Base-by-base conservation (phyloP, 1,139 yeast species). In the Kodamaea fungicola region DNA sequence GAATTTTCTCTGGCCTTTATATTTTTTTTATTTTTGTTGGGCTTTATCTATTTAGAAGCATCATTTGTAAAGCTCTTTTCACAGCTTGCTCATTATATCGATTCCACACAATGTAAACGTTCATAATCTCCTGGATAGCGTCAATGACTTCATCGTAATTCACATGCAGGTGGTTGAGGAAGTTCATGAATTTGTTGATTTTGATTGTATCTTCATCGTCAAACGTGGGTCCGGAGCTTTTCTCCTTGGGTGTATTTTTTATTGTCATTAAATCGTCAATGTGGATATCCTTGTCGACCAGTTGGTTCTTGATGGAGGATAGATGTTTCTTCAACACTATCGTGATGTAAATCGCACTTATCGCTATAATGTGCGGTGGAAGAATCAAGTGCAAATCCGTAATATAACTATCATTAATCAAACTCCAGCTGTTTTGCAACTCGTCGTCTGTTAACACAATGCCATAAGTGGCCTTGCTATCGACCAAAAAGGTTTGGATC, bases 361-460 rank as follows among this genome's bases (percentile, higher is more conserved):
- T 66, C 1, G 97, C 96, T 9, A 89, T 76, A n/a, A 89, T 77
- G 59, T 89, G 96, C 0, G 98, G 98, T 0, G 97, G 94, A 46
- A 78, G 81, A 9, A 89, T 59, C 37, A 92, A 61, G 41, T 87
- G 90, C 27, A 88, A 65, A 55, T 92, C 97, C 1, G 96, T 87
- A 34, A 88, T 81, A 58, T 85, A 90, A 46, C 92, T 78, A 55
- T 92, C 98, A 55, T 90, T 92, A 35, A 92, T 76, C 42, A 90
- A 70, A 2, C 95, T 83, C 97, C 97, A 90, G 4, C 87, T 71
- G 35, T 85, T 80, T 53, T 90, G 96, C 29, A 84, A 57, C 52
- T 90, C 97, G 38, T 84, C 92, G 2, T 80, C 74, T 1, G 76
- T 61, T 22, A 84, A 51, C 13, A 56, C 54, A 24, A 76, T 57